Base-by-base conservation (phyloP, 805 yeast genomes). In the Candida nanaspora region DNA sequence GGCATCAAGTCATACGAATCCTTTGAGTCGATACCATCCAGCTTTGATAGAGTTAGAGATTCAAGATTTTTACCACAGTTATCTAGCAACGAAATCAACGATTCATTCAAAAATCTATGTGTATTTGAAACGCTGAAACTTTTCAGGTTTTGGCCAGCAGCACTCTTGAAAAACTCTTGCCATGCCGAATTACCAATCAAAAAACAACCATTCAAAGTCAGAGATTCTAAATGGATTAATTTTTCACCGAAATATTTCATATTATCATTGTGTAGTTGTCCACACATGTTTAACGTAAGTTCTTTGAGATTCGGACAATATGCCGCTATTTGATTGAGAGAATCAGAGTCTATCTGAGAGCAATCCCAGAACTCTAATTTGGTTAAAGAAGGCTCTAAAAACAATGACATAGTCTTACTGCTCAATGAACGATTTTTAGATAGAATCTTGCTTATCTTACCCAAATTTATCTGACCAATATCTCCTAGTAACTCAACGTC, bases 281-380 rank as follows among this genome's bases (percentile, higher is more conserved):
- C 98, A 66, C 98, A 91, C 97, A 89, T 91, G 43, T 79, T 78
- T 35, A 93, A 64, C 0, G 81, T 81, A 34, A 93, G 57, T 1
- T 68, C 59, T 47, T 74, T 79, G 3, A 93, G 46, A 22, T 80
- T 69, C 0, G 96, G 96, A 49, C 96, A 86, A 56, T 65, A 82
- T 0, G 94, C 69, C 0, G 89, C 88, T 30, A 93, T 76, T 47
- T 78, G 70, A 50, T 75, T 73, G 45, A 81, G 71, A 0, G 93
- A 74, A 45, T 75, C 82, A 32, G 72, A 70, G 20, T 78, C 75
- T 15, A 93, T 69, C 37, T 78, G 79, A 0, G 96, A 87, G 58
- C 99, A 93, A 62, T 93, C 99, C 88, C 95, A 86, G 46, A 93
- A 78, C 46, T 84, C 84, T 23, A 93, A 62, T 3, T 63, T 57